Evolutionary conservation across 129 eudicot species (phyloP), one percentile per base, ranked within the genome.

Genomic region (Flaveria linearis): DNA sequence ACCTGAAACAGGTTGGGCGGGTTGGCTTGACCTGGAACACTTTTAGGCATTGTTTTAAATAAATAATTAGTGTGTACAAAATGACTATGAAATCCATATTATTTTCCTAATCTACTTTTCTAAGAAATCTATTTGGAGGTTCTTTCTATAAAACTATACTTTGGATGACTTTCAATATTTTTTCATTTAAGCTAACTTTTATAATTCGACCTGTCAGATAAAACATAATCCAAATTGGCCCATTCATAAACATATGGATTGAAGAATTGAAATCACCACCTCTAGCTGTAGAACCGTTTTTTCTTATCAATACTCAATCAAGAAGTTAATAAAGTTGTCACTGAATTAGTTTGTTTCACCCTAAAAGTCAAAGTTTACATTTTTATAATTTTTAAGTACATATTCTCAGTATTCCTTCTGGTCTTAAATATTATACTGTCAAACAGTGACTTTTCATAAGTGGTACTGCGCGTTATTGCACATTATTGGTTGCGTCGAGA

Each of bases 311-410:
- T n/a, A n/a, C n/a, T n/a, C n/a, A n/a, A n/a, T n/a, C n/a, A n/a
- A n/a, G n/a, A n/a, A n/a, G n/a, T n/a, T n/a, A n/a, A n/a, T n/a
- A n/a, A n/a, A n/a, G n/a, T n/a, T n/a, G n/a, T n/a, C n/a, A n/a
- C n/a, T n/a, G n/a, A n/a, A n/a, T n/a, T n/a, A n/a, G n/a, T n/a
- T n/a, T n/a, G n/a, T n/a, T n/a, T n/a, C n/a, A n/a, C n/a, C n/a
- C n/a, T n/a, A 20, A 42, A 67, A 67, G 71, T 67, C 71, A 30
- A 66, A 66, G 50, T 66, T 36, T 16, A 39, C 26, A 39, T 66
- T 66, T 60, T 66, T 64, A 15, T 26, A 30, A 7, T 23, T 28
- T 15, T 1, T 52, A 52, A 52, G 2, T 57, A 20, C 12, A 57
- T 56, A 20, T 52, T 52, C 58, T n/a, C 58, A 6, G n/a, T 52